Conservation (phyloP, 2,329 filamentous ascomycete species). For the Fusarium sp. region DNA sequence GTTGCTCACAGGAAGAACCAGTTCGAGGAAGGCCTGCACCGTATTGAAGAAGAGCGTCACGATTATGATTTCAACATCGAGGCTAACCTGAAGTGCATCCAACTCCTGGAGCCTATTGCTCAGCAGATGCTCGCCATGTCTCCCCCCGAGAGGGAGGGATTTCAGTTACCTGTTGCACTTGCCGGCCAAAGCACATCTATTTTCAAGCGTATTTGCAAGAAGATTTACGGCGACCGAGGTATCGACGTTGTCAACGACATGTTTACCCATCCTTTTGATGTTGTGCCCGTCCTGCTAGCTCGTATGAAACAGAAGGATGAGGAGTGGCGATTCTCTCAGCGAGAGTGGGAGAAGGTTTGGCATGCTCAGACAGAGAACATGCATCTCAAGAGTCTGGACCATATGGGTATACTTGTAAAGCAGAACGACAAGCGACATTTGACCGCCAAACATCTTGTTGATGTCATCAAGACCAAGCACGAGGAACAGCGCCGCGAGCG, state of each 20-base stretch:
- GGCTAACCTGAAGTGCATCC: conserved; percentile 92
- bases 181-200: conserved; percentile 96
- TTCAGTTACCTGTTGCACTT: conserved; percentile 84
- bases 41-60: conserved; percentile 97
- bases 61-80: conserved; percentile 99
- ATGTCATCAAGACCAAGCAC: conserved; percentile 90
- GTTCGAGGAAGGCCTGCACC: conserved; percentile 92
- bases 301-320: conserved; percentile 96
- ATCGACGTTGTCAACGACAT: conserved; percentile 88
- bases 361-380: conserved; percentile 93
- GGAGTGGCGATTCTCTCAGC: conserved; percentile 96
- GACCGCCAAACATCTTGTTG: conserved; percentile 88
- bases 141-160: conserved; percentile 77
- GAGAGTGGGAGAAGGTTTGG: conserved; percentile 99
- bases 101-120: conserved; percentile 93
- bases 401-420: conserved; percentile 93
- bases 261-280: conserved; percentile 84
- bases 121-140: conserved; percentile 88
- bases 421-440: conserved; percentile 91
- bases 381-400: conserved; percentile 95
- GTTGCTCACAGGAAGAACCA: conserved; percentile 97
- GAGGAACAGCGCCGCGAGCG: conserved; percentile 87
- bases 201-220: conserved; percentile 97
- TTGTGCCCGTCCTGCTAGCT: conserved; percentile 88
- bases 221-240: conserved; percentile 93